These are phyloP conservation scores for Neonectria neomacrospora DNA, from an alignment of 2,329 filamentous ascomycete species.

Conservation along the genomic window DNA sequence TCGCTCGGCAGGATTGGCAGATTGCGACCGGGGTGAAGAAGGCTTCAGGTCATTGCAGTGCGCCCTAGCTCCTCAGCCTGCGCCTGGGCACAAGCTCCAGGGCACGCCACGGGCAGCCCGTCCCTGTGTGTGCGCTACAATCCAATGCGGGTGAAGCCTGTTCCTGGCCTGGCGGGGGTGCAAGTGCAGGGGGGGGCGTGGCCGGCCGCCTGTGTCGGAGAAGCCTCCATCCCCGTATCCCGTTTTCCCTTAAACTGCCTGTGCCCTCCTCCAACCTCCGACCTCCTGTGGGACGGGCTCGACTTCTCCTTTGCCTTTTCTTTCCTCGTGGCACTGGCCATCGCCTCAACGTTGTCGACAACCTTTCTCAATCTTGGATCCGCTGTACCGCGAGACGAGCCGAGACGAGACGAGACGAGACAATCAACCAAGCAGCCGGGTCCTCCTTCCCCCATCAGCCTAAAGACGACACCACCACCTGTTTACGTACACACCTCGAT, in stretches of 20 bases:
- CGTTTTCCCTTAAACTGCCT: conserved; percentile 21
- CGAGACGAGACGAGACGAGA: neutral
- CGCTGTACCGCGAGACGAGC: neutral
- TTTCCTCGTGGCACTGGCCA: conserved; percentile 14
- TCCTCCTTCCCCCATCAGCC: neutral
- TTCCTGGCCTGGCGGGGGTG: neutral
- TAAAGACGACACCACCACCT: conserved; percentile 2
- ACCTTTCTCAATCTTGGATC: neutral
- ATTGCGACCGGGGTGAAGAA: conserved; percentile 35
- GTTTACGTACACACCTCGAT: neutral
- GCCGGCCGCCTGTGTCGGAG: neutral
- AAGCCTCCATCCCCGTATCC: conserved; percentile 13
- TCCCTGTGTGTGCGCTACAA: neutral
- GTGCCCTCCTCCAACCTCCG: conserved; percentile 17
- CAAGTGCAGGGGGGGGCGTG: neutral
- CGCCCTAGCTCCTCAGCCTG: neutral
- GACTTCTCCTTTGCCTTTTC: conserved; percentile 1
- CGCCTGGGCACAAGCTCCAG: neutral
- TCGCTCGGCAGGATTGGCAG: conserved; percentile 45
- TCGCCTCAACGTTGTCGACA: conserved; percentile 14
- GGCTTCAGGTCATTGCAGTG: neutral
- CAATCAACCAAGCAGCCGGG: neutral
- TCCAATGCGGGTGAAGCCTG: neutral
- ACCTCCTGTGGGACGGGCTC: conserved; percentile 5
- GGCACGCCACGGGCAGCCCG: neutral